phyloP scores from a whole-genome alignment of 306 rosid genomes.

The Prunus davidiana region DNA sequence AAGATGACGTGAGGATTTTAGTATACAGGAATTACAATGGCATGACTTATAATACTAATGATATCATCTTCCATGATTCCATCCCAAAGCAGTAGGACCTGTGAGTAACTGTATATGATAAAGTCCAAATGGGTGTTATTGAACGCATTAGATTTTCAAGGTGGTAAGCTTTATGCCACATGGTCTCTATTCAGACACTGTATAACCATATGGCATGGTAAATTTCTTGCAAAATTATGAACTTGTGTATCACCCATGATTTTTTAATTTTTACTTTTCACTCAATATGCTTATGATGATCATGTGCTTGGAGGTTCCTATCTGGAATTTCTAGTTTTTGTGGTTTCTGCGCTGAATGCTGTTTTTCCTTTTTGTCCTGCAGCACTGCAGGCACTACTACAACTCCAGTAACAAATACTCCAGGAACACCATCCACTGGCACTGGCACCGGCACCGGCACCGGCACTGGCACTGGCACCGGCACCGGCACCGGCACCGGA shows the following conservation, averaged over 20 bases:
- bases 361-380: slow-evolving; percentile 3
- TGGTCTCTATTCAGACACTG: background rate
- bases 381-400: slow-evolving; percentile 46
- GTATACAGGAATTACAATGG: too few relatives aligned
- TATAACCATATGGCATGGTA: background rate
- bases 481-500: background rate
- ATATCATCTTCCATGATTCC: background rate
- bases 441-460: slow-evolving; percentile 24
- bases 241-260: background rate
- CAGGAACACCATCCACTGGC: slow-evolving; percentile 24
- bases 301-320: background rate
- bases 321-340: background rate
- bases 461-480: background rate
- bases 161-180: background rate
- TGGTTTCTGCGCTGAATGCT: background rate
- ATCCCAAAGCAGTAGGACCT: background rate
- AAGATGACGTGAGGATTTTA: background rate
- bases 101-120: background rate
- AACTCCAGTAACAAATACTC: slow-evolving; percentile 12
- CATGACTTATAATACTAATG: too few relatives aligned
- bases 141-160: background rate
- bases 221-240: background rate
- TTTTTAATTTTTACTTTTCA: background rate
- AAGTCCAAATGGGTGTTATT: background rate
- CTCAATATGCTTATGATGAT: background rate